A percentile compares a stretch with the other conserved stretches of the same genome.
Evolutionary conservation across 192 early-diverging fungal species (phyloP).

Genomic region (Dissophora ornata): DNA sequence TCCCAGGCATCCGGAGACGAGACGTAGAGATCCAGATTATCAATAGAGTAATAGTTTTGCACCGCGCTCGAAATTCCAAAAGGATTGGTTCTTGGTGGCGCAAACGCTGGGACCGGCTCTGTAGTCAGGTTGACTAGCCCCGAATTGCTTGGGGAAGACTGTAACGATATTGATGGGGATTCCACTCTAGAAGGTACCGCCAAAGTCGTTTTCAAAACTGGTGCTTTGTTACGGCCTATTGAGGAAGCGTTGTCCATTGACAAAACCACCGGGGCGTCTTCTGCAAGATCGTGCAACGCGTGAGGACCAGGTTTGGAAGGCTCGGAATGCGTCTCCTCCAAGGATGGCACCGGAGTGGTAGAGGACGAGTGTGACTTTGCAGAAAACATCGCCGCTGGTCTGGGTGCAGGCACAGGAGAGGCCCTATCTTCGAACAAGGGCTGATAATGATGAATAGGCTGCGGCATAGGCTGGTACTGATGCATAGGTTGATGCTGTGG

Average conservation of each 20-base stretch:
- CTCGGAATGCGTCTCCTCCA: background rate
- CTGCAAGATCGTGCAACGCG: constrained; percentile 29
- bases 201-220: too few species aligned
- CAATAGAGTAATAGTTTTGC: background rate
- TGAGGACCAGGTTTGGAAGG: constrained; percentile 38
- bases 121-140: background rate
- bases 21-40: constrained; percentile 14
- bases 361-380: background rate
- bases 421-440: background rate
- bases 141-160: too few species aligned
- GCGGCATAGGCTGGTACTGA: background rate
- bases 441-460: too few species aligned
- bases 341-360: background rate
- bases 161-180: too few species aligned
- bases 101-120: background rate
- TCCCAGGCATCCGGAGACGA: constrained; percentile 48
- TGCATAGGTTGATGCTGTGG: background rate
- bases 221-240: too few species aligned
- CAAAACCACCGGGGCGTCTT: constrained; percentile 23
- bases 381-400: background rate
- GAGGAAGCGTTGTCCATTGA: constrained; percentile 11
- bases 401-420: background rate
- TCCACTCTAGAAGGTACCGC: too few species aligned
- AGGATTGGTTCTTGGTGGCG: too few species aligned
- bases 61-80: background rate